phyloP scores from a whole-genome alignment of 169 alveolate genomes.

The Eimeria maxima region DNA sequence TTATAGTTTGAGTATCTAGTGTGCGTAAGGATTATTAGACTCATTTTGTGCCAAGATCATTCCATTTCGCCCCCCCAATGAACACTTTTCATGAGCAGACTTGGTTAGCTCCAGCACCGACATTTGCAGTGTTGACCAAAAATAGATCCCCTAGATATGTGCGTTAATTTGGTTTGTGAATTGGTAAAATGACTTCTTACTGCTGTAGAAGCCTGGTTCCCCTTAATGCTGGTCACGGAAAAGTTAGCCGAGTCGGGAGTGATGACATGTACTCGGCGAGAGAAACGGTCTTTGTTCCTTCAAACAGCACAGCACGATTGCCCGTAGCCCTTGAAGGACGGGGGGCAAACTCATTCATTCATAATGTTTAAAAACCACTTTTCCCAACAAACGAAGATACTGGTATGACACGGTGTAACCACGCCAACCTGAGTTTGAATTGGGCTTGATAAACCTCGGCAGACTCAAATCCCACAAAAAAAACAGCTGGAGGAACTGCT shows the following conservation, averaged over 20 bases:
- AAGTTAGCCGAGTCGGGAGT: constrained; percentile 72
- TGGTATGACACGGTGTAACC: not conserved
- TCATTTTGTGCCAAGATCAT: not conserved
- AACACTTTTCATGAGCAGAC: not conserved
- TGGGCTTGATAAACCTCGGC: constrained; percentile 68
- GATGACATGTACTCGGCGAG: constrained; percentile 73
- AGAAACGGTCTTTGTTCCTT: constrained; percentile 71
- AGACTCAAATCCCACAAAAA: constrained; percentile 59
- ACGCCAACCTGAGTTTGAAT: constrained; percentile 66
- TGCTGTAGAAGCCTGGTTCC: constrained; percentile 69
- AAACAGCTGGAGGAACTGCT: constrained; percentile 71
- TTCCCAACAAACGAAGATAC: too few relatives aligned
- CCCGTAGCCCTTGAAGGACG: not conserved
- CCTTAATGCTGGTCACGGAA: constrained; percentile 51
- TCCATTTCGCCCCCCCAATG: not conserved
- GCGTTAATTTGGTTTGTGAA: too few relatives aligned
- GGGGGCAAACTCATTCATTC: not conserved
- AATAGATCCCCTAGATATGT: not conserved
- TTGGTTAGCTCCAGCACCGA: not conserved
- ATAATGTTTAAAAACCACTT: not conserved
- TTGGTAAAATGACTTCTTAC: not conserved
- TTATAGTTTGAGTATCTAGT: not conserved
- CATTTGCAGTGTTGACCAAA: not conserved
- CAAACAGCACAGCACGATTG: not conserved
- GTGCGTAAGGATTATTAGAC: not conserved